Conservation (phyloP, 306 rosid species). For the Dalbergia cultrata region DNA sequence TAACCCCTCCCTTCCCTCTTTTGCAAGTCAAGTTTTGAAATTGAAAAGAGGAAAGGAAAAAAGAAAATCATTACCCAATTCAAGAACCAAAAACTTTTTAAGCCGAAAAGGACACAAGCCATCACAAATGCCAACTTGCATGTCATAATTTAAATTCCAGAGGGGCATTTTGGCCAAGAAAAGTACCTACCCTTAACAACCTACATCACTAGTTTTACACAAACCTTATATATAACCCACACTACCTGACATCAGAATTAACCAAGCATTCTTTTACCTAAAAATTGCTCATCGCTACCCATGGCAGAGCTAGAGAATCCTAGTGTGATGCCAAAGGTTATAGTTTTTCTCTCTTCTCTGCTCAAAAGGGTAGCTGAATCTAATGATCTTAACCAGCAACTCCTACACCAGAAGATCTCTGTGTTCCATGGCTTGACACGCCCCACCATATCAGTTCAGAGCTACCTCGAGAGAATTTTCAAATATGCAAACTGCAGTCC, state of each 20-base stretch:
- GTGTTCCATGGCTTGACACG: slow-evolving; percentile 89
- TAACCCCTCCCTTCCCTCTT: slow-evolving; percentile 43
- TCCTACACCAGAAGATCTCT: slow-evolving; percentile 71
- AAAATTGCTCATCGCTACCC: slow-evolving; percentile 33
- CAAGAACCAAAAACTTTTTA: slow-evolving; percentile 41
- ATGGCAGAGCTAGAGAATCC: slow-evolving; percentile 95
- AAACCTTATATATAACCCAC: slow-evolving; percentile 28
- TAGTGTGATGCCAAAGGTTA: slow-evolving; percentile 70
- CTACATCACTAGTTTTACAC: slow-evolving; percentile 18
- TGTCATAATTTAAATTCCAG: slow-evolving; percentile 33
- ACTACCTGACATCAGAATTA: slow-evolving; percentile 36
- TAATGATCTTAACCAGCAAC: slow-evolving; percentile 65
- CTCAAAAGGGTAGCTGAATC: slow-evolving; percentile 85
- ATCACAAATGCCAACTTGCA: slow-evolving; percentile 51
- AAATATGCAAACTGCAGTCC: slow-evolving; percentile 97
- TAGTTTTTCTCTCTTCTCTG: slow-evolving; percentile 80
- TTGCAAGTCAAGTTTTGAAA: slow-evolving; percentile 56
- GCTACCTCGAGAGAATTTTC: slow-evolving; percentile 87
- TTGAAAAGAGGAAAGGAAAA: slow-evolving; percentile 20
- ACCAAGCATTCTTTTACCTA: slow-evolving; percentile 42
- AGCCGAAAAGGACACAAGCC: slow-evolving; percentile 50
- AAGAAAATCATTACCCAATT: slow-evolving; percentile 44
- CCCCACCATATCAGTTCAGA: slow-evolving; percentile 81
- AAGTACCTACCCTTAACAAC: slow-evolving; percentile 39
- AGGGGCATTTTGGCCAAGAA: slow-evolving; percentile 45